A percentile compares a stretch with the other conserved stretches of the same genome.
Conservation (phyloP, 2,329 filamentous ascomycete species). For the Fusarium caatingaense region DNA sequence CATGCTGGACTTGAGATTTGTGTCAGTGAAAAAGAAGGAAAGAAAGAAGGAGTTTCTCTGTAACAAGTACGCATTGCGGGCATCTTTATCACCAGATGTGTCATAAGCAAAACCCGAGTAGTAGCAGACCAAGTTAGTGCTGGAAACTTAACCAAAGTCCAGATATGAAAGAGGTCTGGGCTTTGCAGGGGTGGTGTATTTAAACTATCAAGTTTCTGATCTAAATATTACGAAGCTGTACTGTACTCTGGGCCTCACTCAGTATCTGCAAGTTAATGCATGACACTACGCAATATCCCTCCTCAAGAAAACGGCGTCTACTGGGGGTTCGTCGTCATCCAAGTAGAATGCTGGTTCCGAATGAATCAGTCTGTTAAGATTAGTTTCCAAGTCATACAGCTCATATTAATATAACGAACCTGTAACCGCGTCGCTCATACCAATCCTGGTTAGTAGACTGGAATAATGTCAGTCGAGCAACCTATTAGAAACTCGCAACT, state of each 20-base stretch:
- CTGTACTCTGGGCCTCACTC: neutral
- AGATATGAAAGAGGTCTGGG: rapidly evolving
- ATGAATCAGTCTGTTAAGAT: conserved; percentile 30
- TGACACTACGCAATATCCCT: conserved; percentile 10
- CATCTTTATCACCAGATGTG: no score
- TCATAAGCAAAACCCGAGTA: no score
- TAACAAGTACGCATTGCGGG: no score
- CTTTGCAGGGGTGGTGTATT: neutral
- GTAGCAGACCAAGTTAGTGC: rapidly evolving
- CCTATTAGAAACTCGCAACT: rapidly evolving
- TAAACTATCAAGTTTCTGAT: neutral
- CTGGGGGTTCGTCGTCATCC: neutral
- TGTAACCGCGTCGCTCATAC: conserved; percentile 47
- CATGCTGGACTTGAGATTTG: rapidly evolving
- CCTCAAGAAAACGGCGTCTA: conserved; percentile 24
- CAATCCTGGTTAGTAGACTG: conserved; percentile 48
- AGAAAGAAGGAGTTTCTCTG: no score
- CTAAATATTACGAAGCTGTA: neutral
- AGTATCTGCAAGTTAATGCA: neutral
- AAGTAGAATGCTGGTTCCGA: conserved; percentile 11
- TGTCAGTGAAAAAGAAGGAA: neutral
- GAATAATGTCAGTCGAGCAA: neutral
- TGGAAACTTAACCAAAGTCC: rapidly evolving
- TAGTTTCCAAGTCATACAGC: neutral
- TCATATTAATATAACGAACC: neutral